Base-by-base conservation (phyloP, 2,329 filamentous ascomycete genomes). In the Colletotrichum karsti region DNA sequence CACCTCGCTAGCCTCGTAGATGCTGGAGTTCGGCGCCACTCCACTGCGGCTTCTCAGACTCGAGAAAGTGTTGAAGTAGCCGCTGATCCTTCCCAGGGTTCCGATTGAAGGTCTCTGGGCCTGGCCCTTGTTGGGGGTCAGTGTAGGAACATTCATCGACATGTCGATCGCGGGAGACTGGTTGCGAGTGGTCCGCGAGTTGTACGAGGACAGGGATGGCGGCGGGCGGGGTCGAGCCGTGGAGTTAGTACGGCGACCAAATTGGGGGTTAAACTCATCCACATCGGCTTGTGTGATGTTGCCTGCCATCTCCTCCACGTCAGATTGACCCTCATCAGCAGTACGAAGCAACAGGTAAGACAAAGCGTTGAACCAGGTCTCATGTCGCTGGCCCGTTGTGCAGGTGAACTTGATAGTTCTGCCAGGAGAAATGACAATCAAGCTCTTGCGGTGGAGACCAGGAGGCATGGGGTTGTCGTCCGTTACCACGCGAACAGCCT, bases 361-460 rank as follows among this genome's bases (percentile, higher is more conserved):
- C 61, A 99, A 85, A 0, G 96, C 95, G 76, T 98, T 98, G 86
- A 96, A 97, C 96, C 96, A 99, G 1, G 95, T 98, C 82, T 99
- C 96, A 76, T 99, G 96, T 69, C 96, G 89, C 77, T 98, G 94
- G 39, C 94, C 93, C 3, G 96, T 99, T 2, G 93, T 91, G 70
- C 95, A 97, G 2, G 96, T 99, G 72, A 99, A 97, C 79, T 97
- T 95, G 80, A 99, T 90, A 15, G 91, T 91, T 72, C 96, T 90
- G 55, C 95, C 94, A 20, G 95, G 95, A 2, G 95, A 96, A 67
- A 97, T 87, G 64, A 99, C 91, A 62, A 98, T 87, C 73, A 99
- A 84, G 79, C 94, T 97, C 88, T 97, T 97, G 73, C 93, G 91
- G 81, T 98, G 95, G 61, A 99, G 88, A 42, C 96, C 96, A 9